phyloP scores from a whole-genome alignment of 2,329 filamentous ascomycete species.

The Pseudogymnoascus sp. region DNA sequence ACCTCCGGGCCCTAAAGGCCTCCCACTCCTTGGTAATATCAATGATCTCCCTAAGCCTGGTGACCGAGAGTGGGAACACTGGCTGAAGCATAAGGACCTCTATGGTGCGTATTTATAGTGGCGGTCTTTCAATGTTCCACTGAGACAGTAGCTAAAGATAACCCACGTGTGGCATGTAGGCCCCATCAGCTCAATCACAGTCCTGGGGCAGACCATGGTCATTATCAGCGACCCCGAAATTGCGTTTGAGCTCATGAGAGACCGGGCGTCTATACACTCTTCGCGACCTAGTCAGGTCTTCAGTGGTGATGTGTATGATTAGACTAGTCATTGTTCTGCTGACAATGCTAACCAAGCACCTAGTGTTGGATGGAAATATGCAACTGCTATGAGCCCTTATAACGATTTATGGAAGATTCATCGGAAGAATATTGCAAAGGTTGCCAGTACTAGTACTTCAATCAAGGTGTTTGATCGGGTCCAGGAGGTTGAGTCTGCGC shows the following conservation, averaged over 20 bases:
- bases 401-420: constrained; percentile 32
- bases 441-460: constrained; percentile 36
- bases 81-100: constrained; percentile 33
- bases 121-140: not conserved
- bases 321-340: not conserved
- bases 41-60: constrained; percentile 25
- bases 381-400: constrained; percentile 31
- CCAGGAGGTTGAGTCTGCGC: constrained; percentile 37
- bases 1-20: constrained; percentile 16
- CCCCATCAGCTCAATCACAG: constrained; percentile 32
- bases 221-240: constrained; percentile 33
- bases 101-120: constrained; percentile 26
- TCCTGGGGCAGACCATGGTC: constrained; percentile 35
- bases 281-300: constrained; percentile 30
- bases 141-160: constrained; percentile 11
- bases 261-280: constrained; percentile 30
- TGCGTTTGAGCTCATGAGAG: constrained; percentile 33
- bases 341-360: not conserved
- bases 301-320: constrained; percentile 31
- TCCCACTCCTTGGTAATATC: constrained; percentile 17
- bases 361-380: constrained; percentile 34
- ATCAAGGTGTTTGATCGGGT: constrained; percentile 33
- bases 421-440: constrained; percentile 38
- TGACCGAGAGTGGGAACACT: constrained; percentile 33
- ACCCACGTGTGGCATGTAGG: constrained; percentile 9